Base-by-base conservation (phyloP, 2,329 filamentous ascomycete species). In the Diplocarpon mali region DNA sequence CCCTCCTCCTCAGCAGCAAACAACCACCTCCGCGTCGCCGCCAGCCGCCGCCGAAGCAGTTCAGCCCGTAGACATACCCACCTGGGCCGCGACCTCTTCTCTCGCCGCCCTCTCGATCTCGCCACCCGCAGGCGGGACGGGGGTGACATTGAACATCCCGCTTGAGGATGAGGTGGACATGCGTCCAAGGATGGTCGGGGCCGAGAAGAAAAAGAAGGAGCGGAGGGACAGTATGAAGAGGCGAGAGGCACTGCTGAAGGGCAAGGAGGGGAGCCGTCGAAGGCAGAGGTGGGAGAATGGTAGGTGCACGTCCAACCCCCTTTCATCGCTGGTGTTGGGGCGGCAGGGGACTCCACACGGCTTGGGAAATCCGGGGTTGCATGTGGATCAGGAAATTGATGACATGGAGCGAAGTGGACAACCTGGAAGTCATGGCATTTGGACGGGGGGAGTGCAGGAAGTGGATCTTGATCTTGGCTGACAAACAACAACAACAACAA, bases 251-350 rank as follows among this genome's bases (percentile, higher is more conserved):
- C 24, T 94, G 42, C 70, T 92, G 28, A 93, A 88, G 67, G 90
- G 90, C 45, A 94, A 93, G 55, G 88, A 95, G 64, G 90, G 90
- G 29, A 90, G 79, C 57, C 76, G 90, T 30, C 80, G 90, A 58
- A 74, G 90, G 40, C 81, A 90, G 57, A 75, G 90, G 45, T 96
- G 89, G 88, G 92, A 98, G 69, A 98, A 96, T 64, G 85, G 87
- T 93, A 73, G 53, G 66, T 59, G 32, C 39, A 44, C 36, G 30
- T 44, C 20, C 14, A 20, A 11, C 13, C 29, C 27, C 12, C 30
- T 28, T 20, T 5, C 20, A 5, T n/a, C n/a, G 30, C 2, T 43
- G 8, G 5, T 3, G 7, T 24, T 3, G 3, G 20, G 20, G n/a
- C 34, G 10, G 34, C 5, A 5, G 13, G 3, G 15, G 13, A 9